These are phyloP conservation scores for Leptoxyphium fumago DNA, from an alignment of 2,329 filamentous ascomycete species.

Conservation along the genomic window DNA sequence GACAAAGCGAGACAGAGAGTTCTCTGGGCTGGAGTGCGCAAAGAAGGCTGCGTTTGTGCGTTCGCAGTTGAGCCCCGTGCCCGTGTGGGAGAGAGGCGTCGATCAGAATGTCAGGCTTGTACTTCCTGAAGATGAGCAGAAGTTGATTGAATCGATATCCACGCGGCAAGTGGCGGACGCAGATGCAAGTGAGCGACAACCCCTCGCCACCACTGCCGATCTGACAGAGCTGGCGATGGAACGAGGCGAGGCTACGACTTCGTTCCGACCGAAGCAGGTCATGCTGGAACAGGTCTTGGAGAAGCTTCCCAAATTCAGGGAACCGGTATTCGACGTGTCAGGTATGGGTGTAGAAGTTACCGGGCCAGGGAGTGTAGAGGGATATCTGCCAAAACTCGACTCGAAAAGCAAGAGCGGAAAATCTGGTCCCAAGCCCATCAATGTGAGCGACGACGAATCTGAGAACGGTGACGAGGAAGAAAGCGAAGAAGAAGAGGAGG, in stretches of 20 bases:
- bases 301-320: constrained; percentile 7
- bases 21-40: constrained; percentile 72
- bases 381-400: background rate
- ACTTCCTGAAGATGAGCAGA: background rate
- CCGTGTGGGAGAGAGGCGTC: constrained; percentile 60
- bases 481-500: constrained; percentile 7
- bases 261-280: constrained; percentile 17
- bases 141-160: background rate
- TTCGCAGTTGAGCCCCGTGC: constrained; percentile 73
- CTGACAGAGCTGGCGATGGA: constrained; percentile 27
- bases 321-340: background rate
- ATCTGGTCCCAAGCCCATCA: constrained; percentile 1
- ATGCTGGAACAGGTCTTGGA: constrained; percentile 20
- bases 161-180: constrained; percentile 8
- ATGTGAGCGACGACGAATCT: constrained; percentile 11
- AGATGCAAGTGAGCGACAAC: constrained; percentile 8
- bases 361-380: background rate
- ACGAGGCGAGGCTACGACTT: constrained; percentile 24
- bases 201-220: constrained; percentile 6
- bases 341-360: background rate
- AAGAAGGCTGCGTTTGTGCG: constrained; percentile 70
- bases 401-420: background rate
- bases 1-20: constrained; percentile 61
- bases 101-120: background rate
- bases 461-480: constrained; percentile 10